Percentiles rank a stretch among this genome's conserved stretches.
These are phyloP conservation scores for Diplosphaera chodatii DNA, from an alignment of 139 green algal species.

Conservation along the genomic window DNA sequence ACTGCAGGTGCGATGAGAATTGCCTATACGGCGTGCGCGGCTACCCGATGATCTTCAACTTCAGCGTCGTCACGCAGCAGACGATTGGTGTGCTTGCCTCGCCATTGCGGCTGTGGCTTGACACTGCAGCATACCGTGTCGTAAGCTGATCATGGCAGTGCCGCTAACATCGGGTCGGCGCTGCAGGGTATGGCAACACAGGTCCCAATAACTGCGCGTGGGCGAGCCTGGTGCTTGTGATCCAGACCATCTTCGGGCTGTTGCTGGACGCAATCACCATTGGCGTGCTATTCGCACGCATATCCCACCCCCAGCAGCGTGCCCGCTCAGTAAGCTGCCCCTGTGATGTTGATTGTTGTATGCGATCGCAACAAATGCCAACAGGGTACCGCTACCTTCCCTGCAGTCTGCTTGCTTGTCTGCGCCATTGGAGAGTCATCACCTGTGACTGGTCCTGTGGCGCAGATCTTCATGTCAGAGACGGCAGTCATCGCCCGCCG, in stretches of 20 bases:
- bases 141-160: too few species aligned
- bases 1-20: neutral
- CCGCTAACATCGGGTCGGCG: too few species aligned
- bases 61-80: neutral
- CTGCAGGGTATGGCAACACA: neutral
- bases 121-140: too few species aligned
- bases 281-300: slow-evolving; percentile 64
- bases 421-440: too few species aligned
- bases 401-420: too few species aligned
- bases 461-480: slow-evolving; percentile 67
- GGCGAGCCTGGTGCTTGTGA: neutral
- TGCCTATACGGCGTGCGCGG: neutral
- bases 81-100: neutral
- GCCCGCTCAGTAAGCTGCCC: slow-evolving; percentile 32
- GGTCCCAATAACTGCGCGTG: neutral
- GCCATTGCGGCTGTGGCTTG: too few species aligned
- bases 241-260: slow-evolving; percentile 4
- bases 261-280: slow-evolving; percentile 69
- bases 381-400: too few species aligned
- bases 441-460: too few species aligned
- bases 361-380: too few species aligned
- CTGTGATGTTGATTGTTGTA: too few species aligned
- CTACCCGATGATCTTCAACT: neutral
- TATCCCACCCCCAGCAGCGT: slow-evolving; percentile 71
- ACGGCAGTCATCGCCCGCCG: slow-evolving; percentile 56